Conservation (phyloP, 768 basidiomycete species). For the Boletus bicolor region DNA sequence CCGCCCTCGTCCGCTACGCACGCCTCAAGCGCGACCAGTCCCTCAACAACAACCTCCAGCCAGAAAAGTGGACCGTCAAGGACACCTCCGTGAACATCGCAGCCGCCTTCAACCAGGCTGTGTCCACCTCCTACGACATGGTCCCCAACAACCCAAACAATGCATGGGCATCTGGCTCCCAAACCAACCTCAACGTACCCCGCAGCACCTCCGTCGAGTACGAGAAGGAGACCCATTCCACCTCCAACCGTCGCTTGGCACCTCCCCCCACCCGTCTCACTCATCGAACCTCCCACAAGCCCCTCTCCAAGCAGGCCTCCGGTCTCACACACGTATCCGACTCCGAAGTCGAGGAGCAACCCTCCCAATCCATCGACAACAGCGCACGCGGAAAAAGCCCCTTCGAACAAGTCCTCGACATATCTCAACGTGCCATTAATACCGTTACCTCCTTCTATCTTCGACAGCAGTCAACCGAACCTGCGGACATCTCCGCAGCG, state of each 20-base stretch:
- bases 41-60: slow-evolving; percentile 37
- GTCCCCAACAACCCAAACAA: slow-evolving; percentile 51
- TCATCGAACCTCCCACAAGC: slow-evolving; percentile 38
- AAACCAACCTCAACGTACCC: slow-evolving; percentile 47
- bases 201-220: slow-evolving; percentile 81
- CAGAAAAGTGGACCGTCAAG: slow-evolving; percentile 69
- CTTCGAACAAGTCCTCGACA: slow-evolving; percentile 56
- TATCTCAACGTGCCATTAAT: slow-evolving; percentile 49
- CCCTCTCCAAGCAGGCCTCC: slow-evolving; percentile 55
- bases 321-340: slow-evolving; percentile 55
- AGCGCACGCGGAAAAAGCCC: slow-evolving; percentile 65
- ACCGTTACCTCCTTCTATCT: slow-evolving; percentile 62
- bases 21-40: slow-evolving; percentile 45
- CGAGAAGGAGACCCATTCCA: slow-evolving; percentile 60
- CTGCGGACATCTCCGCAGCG: slow-evolving; percentile 39
- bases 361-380: slow-evolving; percentile 26
- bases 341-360: slow-evolving; percentile 59
- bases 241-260: slow-evolving; percentile 54
- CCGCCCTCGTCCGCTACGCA: slow-evolving; percentile 46
- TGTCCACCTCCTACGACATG: slow-evolving; percentile 41
- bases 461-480: slow-evolving; percentile 58
- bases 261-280: slow-evolving; percentile 54
- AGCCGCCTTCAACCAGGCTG: slow-evolving; percentile 74
- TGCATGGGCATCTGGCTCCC: slow-evolving; percentile 64
- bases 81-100: slow-evolving; percentile 89